These are phyloP conservation scores for Enteropsectra breve DNA, from an alignment of 371 early-diverging fungal genomes.

Conservation along the genomic window DNA sequence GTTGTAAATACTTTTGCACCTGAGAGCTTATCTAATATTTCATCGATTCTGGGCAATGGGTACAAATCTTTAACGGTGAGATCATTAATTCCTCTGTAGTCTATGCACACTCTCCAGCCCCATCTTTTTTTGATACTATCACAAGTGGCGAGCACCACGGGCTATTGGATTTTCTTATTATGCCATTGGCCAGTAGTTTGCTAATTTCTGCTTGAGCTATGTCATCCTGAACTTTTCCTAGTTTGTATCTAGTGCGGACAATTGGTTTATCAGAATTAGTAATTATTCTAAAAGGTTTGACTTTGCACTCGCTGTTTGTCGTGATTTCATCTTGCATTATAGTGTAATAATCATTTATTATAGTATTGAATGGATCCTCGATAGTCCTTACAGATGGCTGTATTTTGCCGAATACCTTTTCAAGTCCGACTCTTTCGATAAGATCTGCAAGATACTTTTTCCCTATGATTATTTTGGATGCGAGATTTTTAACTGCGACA, in stretches of 20 bases:
- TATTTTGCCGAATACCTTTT: background rate
- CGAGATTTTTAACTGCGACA: too few species aligned
- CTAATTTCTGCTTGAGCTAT: background rate
- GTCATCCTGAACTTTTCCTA: background rate
- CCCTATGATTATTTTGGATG: too few species aligned
- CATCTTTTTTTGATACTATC: conserved; percentile 1
- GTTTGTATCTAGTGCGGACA: background rate
- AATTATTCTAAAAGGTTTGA: background rate
- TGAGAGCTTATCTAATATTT: too few species aligned
- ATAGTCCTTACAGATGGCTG: background rate
- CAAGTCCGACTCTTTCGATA: too few species aligned
- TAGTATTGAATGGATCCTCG: background rate
- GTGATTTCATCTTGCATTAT: background rate
- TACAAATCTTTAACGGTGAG: too few species aligned
- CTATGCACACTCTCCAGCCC: too few species aligned
- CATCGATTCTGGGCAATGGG: too few species aligned
- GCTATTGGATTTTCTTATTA: conserved; percentile 23
- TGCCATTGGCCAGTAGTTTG: conserved; percentile 2
- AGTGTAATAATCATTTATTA: background rate
- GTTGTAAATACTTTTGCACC: too few species aligned
- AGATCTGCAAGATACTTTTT: too few species aligned
- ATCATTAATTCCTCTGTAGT: too few species aligned
- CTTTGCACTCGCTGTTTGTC: background rate
- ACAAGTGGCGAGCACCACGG: conserved; percentile 14
- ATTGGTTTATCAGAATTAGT: background rate